Base-by-base conservation (phyloP, 495 filamentous ascomycete genomes). In the Bathelium albidoporum region DNA sequence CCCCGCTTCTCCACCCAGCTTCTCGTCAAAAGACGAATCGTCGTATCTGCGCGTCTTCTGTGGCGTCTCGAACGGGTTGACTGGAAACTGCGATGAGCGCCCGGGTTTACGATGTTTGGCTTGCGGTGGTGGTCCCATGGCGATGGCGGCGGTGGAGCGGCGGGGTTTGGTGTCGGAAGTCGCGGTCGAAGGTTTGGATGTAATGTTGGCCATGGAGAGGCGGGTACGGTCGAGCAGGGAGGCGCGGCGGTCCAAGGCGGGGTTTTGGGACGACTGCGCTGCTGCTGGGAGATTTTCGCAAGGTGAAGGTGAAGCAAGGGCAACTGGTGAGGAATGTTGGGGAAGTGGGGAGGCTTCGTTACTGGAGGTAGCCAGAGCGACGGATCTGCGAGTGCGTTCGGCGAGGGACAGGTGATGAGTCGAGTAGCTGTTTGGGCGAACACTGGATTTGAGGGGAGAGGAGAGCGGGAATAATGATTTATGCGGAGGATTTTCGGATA, bases 141-240 rank as follows among this genome's bases (percentile, higher is more conserved):
- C n/a, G n/a, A n/a, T n/a, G n/a, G n/a, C 77, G 3, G 78, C 70
- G 69, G 70, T 12, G 70, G 72, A 12, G 71, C 68, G 44, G 63
- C 61, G 69, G 71, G 63, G 73, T 72, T 22, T 72, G 72, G 12
- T 73, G 22, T 58, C 14, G 60, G 64, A 18, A 32, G 59, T 7
- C 32, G 65, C 12, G 44, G 55, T 1, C 59, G 59, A 70, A 12
- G 62, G 34, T 24, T 74, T 41, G 28, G 78, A 5, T 5, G 34
- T 76, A 49, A 84, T 65, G 10, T 80, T 73, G 18, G 86, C 89
- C 86, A 96, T 93, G 67, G 87, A 91, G 66, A 85, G 83, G n/a
- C 89, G 81, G 1, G 91, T 95, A 39, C 91, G 86, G 60, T 91
- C 84, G 32, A 85, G 76, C 18, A 96, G 81, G 11, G 66, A 58